phyloP scores from a whole-genome alignment of 768 basidiomycete genomes.

The Cubamyces lactineus region DNA sequence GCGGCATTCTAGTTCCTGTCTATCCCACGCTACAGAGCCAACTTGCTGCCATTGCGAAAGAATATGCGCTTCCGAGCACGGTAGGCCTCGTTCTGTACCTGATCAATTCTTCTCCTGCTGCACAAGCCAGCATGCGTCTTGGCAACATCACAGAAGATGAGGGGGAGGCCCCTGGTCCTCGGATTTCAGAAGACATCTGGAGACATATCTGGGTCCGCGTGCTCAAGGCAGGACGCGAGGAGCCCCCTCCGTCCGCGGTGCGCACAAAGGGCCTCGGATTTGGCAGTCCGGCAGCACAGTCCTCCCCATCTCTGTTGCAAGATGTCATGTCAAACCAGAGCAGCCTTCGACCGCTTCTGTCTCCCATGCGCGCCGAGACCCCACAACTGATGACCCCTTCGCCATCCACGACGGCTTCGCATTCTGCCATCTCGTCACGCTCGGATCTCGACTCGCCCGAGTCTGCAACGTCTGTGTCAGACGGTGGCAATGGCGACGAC shows the following conservation, averaged over 20 bases:
- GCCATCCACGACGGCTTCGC: slow-evolving; percentile 33
- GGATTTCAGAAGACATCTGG: slow-evolving; percentile 89
- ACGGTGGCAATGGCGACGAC: slow-evolving; percentile 44
- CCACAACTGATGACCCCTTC: slow-evolving; percentile 51
- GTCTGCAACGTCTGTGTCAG: slow-evolving; percentile 41
- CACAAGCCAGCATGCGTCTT: slow-evolving; percentile 37
- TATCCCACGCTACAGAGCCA: slow-evolving; percentile 84
- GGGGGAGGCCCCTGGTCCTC: slow-evolving; percentile 66
- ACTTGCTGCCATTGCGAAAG: slow-evolving; percentile 84
- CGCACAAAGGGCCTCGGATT: slow-evolving; percentile 50
- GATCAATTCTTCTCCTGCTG: slow-evolving; percentile 44
- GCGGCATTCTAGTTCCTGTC: slow-evolving; percentile 87
- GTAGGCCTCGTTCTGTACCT: slow-evolving; percentile 84
- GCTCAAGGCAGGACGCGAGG: slow-evolving; percentile 58
- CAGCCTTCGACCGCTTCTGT: slow-evolving; percentile 50
- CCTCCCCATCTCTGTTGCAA: slow-evolving; percentile 33
- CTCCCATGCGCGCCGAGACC: slow-evolving; percentile 44
- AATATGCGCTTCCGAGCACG: slow-evolving; percentile 90
- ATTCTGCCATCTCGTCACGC: slow-evolving; percentile 43
- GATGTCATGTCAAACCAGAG: slow-evolving; percentile 34
- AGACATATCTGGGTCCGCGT: slow-evolving; percentile 82
- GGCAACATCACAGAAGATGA: slow-evolving; percentile 13
- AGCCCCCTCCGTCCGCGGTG: slow-evolving; percentile 37
- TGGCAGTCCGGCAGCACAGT: slow-evolving; percentile 34
- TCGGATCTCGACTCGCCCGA: slow-evolving; percentile 57